A percentile compares a stretch with the other conserved stretches of the same genome.
phyloP scores from a whole-genome alignment of 306 rosid genomes.

The Vachellia pachyceras region DNA sequence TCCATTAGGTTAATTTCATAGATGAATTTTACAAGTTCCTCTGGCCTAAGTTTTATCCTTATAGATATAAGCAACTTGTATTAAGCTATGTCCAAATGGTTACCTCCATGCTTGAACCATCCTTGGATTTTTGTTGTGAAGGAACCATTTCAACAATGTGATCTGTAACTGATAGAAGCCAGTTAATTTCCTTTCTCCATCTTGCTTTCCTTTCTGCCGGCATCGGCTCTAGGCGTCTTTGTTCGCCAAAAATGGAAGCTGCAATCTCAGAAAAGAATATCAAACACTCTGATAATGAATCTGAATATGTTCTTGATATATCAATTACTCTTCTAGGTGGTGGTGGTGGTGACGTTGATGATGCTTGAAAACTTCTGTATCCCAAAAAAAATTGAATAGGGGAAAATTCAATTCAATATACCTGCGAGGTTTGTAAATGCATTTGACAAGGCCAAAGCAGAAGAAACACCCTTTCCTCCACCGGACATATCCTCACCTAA shows the following conservation, averaged over 20 bases:
- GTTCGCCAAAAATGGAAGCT: slow-evolving; percentile 98
- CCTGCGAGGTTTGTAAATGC: slow-evolving; percentile 98
- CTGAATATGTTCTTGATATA: slow-evolving; percentile 16
- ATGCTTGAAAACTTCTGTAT: not conserved
- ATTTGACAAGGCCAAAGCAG: slow-evolving; percentile 97
- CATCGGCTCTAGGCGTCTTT: slow-evolving; percentile 89
- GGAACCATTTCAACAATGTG: slow-evolving; percentile 93
- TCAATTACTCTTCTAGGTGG: slow-evolving; percentile 6
- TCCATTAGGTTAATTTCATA: no score
- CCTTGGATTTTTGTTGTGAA: slow-evolving; percentile 75
- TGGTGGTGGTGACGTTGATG: not conserved
- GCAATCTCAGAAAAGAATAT: slow-evolving; percentile 45
- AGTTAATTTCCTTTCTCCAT: slow-evolving; percentile 90
- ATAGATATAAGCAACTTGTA: no score
- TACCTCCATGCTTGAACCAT: slow-evolving; percentile 93
- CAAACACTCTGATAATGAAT: slow-evolving; percentile 27
- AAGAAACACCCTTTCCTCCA: slow-evolving; percentile 97
- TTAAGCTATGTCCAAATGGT: no score
- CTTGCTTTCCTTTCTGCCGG: slow-evolving; percentile 68
- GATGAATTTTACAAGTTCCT: no score
- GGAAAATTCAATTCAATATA: slow-evolving; percentile 30
- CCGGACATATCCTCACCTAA: slow-evolving; percentile 99
- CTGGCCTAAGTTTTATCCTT: no score
- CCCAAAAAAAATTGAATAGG: not conserved
- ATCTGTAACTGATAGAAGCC: slow-evolving; percentile 86